A percentile compares a stretch with the other conserved stretches of the same genome.
phyloP scores from a whole-genome alignment of 1,284 basidiomycete genomes.

The Vanrija sp. region DNA sequence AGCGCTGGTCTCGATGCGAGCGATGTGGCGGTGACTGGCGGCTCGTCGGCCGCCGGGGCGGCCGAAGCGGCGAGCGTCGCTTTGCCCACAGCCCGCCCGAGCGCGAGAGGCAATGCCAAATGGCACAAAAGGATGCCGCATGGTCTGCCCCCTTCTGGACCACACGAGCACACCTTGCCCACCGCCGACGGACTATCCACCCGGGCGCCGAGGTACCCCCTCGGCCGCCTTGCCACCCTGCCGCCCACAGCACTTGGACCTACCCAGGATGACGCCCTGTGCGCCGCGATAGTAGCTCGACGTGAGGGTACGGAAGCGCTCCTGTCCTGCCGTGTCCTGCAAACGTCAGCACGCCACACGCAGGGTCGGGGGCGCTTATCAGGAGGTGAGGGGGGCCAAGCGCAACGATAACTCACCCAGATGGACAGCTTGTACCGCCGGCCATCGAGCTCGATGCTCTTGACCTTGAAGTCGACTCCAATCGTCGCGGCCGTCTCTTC shows the following conservation, averaged over 20 bases:
- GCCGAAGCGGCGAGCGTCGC: not conserved
- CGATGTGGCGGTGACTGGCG: too few species aligned
- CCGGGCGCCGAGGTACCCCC: too few species aligned
- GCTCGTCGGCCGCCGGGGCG: not conserved
- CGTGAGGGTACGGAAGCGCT: constrained; percentile 96
- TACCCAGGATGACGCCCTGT: constrained; percentile 72
- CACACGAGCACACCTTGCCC: too few species aligned
- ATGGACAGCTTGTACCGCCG: constrained; percentile 56
- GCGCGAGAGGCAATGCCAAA: not conserved
- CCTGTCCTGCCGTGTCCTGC: constrained; percentile 92
- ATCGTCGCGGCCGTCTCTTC: constrained; percentile 96
- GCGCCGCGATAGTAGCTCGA: constrained; percentile 82
- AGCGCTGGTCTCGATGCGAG: too few species aligned
- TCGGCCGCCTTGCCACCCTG: too few species aligned
- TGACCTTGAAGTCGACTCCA: constrained; percentile 55
- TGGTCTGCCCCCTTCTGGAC: too few species aligned
- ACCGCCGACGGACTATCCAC: too few species aligned
- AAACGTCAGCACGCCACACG: not conserved
- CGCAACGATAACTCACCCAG: constrained; percentile 46
- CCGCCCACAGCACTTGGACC: constrained; percentile 11
- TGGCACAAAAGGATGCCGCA: not conserved
- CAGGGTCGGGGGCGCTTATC: too few species aligned
- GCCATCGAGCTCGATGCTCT: constrained; percentile 52
- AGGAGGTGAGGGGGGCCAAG: not conserved
- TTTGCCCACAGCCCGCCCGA: too few species aligned